phyloP scores from a whole-genome alignment of 2,329 filamentous ascomycete genomes.

The Lithohypha guttulata region DNA sequence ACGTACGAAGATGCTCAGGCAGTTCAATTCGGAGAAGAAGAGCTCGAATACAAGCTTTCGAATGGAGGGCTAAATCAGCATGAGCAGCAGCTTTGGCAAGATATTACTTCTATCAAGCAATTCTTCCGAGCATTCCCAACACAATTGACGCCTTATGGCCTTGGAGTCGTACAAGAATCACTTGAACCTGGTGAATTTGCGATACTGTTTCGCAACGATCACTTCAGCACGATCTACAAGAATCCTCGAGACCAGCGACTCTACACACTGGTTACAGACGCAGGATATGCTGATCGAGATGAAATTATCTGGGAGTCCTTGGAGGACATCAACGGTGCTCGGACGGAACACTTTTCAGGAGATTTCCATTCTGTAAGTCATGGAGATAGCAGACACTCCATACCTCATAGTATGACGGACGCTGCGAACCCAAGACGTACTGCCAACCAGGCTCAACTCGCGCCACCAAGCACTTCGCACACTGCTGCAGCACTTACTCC shows the following conservation, averaged over 20 bases:
- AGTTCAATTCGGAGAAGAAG: conserved; percentile 77
- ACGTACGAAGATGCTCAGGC: conserved; percentile 91
- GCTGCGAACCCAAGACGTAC: conserved; percentile 5
- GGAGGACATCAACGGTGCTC: conserved; percentile 74
- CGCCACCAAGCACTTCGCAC: background rate
- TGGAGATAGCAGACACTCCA: conserved; percentile 6
- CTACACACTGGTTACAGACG: conserved; percentile 80
- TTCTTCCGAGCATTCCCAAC: conserved; percentile 73
- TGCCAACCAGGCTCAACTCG: background rate
- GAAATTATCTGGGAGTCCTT: conserved; percentile 96
- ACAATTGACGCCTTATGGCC: conserved; percentile 72
- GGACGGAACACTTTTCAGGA: conserved; percentile 74
- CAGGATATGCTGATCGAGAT: conserved; percentile 75
- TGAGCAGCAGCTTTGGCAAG: conserved; percentile 71
- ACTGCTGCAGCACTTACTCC: conserved; percentile 27
- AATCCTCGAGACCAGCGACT: conserved; percentile 68
- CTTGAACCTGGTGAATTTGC: conserved; percentile 69
- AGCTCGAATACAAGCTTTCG: conserved; percentile 68
- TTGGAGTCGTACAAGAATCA: conserved; percentile 60
- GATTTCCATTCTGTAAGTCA: conserved; percentile 80
- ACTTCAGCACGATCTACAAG: conserved; percentile 89
- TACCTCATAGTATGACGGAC: conserved; percentile 6
- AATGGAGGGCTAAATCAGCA: conserved; percentile 53
- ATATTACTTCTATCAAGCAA: conserved; percentile 71
- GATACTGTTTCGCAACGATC: conserved; percentile 92